Evolutionary conservation across 2,329 filamentous ascomycete species (phyloP), one percentile per base, ranked within the genome.

Genomic region (Diaporthe capsici): DNA sequence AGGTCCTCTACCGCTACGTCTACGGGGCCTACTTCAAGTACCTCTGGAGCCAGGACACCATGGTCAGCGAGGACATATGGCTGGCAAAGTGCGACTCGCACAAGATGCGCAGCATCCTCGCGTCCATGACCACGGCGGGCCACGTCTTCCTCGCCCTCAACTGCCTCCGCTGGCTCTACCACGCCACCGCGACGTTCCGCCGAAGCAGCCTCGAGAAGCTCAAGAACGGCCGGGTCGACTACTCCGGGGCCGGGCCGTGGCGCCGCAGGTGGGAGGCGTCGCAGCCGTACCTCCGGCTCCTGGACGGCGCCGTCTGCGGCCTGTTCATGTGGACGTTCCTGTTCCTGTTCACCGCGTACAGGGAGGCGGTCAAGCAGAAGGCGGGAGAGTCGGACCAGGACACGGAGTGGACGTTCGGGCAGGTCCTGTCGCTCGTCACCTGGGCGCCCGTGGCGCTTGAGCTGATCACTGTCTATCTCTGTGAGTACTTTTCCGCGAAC

Each of bases 381-480:
- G 74, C 80, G 3, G 78, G 78, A 12, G 76, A 77, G 9, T 74
- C 79, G 12, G 78, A 81, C 55, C 71, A 78, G 53, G 79, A 81
- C 39, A 78, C 75, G 1, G 73, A 76, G 31, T 83, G 82, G 81
- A 82, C 79, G 5, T 83, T 83, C 65, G 80, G 81, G 0, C 82
- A 84, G 75, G 80, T 82, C 4, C 74, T 83, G 4, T 77, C 81
- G 0, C 68, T 83, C 25, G 80, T 80, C 6, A 81, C 80, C 0
- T 83, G 82, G 82, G 76, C 79, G 12, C 81, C 82, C 0, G 79
- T 83, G 1, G 42, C 79, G 0, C 78, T 82, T 7, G 82, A 82
- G 22, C 70, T 83, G n/a, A 58, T 73, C 2, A 77, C 79, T 34
- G 77, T 82, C 3, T 77, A 80, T 25, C 78, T 79, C 2, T 81